A percentile compares a stretch with the other conserved stretches of the same genome.
Evolutionary conservation across 768 basidiomycete genomes (phyloP).

Genomic region (Phanerochaete carnosa): DNA sequence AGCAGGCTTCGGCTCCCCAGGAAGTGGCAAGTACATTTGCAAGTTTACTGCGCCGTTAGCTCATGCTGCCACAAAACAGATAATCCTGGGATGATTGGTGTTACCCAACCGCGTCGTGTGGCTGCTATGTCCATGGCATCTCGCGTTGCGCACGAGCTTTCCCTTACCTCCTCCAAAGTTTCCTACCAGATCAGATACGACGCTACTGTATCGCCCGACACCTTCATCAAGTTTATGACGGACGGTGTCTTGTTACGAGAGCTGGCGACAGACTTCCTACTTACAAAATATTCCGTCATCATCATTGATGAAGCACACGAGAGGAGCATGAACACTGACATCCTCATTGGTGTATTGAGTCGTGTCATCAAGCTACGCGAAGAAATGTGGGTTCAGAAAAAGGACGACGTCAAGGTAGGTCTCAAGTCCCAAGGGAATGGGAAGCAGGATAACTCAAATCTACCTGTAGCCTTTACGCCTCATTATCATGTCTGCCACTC

Average conservation of each 20-base stretch:
- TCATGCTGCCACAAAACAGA: conserved; percentile 43
- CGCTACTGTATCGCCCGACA: conserved; percentile 84
- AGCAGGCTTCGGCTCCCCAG: conserved; percentile 85
- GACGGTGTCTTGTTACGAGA: conserved; percentile 96
- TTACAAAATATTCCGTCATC: conserved; percentile 91
- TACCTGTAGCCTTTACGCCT: conserved; percentile 72
- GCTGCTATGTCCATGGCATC: conserved; percentile 95
- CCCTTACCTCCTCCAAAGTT: conserved; percentile 73
- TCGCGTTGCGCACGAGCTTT: conserved; percentile 92
- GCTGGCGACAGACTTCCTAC: conserved; percentile 86
- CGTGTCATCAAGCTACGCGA: conserved; percentile 89
- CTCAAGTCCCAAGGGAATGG: background rate
- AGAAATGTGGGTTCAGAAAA: conserved; percentile 80
- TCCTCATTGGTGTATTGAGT: conserved; percentile 94
- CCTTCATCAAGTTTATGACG: conserved; percentile 99
- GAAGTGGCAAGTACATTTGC: conserved; percentile 56
- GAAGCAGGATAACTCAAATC: background rate
- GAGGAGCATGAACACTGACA: conserved; percentile 96
- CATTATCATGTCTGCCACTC: conserved; percentile 98
- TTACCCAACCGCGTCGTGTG: conserved; percentile 96
- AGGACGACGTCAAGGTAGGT: conserved; percentile 64
- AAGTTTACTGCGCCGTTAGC: background rate
- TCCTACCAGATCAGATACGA: conserved; percentile 99
- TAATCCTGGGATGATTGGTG: conserved; percentile 96
- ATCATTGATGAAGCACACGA: conserved; percentile 99